Evolutionary conservation across 345 rosid genomes (phyloP).

Genomic region (Geranium brycei): DNA sequence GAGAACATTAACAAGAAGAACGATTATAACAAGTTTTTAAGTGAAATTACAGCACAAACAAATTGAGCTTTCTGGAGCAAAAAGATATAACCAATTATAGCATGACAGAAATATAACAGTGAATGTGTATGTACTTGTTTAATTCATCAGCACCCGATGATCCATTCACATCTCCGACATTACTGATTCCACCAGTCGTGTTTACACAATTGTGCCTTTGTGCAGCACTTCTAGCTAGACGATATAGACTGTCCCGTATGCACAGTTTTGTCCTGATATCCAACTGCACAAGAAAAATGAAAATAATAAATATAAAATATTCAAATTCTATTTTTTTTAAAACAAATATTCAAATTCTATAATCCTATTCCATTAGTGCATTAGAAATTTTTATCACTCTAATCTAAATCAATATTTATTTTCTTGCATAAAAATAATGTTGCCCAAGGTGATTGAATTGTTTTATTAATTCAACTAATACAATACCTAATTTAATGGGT

Average conservation of each 20-base stretch:
- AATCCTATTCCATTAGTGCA: too few species aligned
- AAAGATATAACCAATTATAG: too few species aligned
- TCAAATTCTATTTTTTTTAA: too few species aligned
- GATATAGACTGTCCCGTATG: slow-evolving; percentile 85
- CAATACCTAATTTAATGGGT: too few species aligned
- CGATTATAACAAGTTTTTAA: too few species aligned
- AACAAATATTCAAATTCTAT: neutral
- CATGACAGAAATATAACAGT: neutral
- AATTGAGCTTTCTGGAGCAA: neutral
- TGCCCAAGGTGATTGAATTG: too few species aligned
- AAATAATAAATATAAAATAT: slow-evolving; percentile 6
- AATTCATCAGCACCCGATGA: slow-evolving; percentile 36
- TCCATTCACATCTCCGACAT: slow-evolving; percentile 25
- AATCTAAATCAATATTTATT: too few species aligned
- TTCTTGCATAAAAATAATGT: too few species aligned
- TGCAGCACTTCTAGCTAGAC: slow-evolving; percentile 83
- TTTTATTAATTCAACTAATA: too few species aligned
- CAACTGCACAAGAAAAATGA: slow-evolving; percentile 33
- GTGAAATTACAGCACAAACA: neutral
- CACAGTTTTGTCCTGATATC: slow-evolving; percentile 81
- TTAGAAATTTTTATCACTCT: too few species aligned
- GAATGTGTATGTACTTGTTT: slow-evolving; percentile 37
- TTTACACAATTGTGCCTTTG: slow-evolving; percentile 47
- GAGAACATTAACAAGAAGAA: neutral
- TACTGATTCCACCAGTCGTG: slow-evolving; percentile 28